A percentile compares a stretch with the other conserved stretches of the same genome.
Evolutionary conservation across 257 asterid species (phyloP).

Genomic region (Petunia secreta): DNA sequence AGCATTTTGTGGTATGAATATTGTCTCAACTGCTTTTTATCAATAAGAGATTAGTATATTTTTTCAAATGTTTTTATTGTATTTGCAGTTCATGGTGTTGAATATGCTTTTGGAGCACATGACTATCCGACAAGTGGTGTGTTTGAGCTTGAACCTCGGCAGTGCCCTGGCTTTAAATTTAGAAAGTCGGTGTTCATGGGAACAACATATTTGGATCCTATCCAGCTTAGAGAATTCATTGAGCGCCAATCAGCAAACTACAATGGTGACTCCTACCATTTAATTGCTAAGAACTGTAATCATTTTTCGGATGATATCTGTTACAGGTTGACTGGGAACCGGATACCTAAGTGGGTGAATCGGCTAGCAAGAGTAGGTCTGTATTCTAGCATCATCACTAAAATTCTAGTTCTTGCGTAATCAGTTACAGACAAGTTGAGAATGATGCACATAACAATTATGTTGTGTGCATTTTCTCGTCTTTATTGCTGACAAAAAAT

Average conservation of each 20-base stretch:
- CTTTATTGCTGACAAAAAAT: background rate
- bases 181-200: slow-evolving; percentile 80
- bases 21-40: background rate
- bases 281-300: slow-evolving; percentile 81
- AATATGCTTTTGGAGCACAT: slow-evolving; percentile 89
- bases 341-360: slow-evolving; percentile 86
- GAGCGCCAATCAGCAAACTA: slow-evolving; percentile 60
- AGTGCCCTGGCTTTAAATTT: slow-evolving; percentile 82
- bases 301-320: slow-evolving; percentile 85
- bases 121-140: slow-evolving; percentile 78
- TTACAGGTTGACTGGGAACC: slow-evolving; percentile 69
- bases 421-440: no score
- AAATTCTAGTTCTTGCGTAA: background rate
- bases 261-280: slow-evolving; percentile 77
- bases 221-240: slow-evolving; percentile 72
- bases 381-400: background rate
- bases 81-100: slow-evolving; percentile 72
- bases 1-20: background rate
- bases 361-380: slow-evolving; percentile 87
- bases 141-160: slow-evolving; percentile 81
- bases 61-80: slow-evolving; percentile 26
- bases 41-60: background rate
- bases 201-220: slow-evolving; percentile 58
- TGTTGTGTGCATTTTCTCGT: no score
- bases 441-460: no score